These are phyloP conservation scores for Schrenkiella parvula DNA, from an alignment of 345 rosid genomes.

Conservation along the genomic window DNA sequence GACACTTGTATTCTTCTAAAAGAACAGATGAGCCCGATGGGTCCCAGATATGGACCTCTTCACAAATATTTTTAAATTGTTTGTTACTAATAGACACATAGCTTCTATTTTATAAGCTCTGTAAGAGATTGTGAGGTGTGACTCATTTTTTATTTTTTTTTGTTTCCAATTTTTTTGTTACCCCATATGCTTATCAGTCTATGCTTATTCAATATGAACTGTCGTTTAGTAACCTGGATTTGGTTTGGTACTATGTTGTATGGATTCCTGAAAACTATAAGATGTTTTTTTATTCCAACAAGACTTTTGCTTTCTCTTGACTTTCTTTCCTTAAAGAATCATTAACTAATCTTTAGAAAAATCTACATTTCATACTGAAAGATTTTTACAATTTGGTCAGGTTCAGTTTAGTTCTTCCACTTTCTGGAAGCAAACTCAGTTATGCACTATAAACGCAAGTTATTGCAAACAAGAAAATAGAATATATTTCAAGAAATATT, in stretches of 20 bases:
- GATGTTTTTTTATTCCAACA: neutral
- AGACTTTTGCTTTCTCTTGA: neutral
- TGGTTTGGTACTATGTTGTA: conserved; percentile 8
- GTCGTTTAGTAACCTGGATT: conserved; percentile 9
- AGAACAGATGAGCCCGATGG: conserved; percentile 15
- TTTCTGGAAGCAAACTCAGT: conserved; percentile 15
- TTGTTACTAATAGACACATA: conserved; percentile 11
- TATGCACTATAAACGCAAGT: conserved; percentile 4
- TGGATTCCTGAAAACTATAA: neutral
- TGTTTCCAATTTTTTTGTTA: conserved; percentile 3
- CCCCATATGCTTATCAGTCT: conserved; percentile 1
- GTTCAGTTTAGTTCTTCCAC: neutral
- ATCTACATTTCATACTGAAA: conserved; percentile 3
- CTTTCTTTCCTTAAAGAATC: neutral
- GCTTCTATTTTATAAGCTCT: conserved; percentile 34
- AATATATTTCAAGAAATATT: neutral
- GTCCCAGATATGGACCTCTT: conserved; percentile 31
- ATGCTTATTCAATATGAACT: conserved; percentile 2
- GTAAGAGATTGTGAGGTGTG: conserved; percentile 28
- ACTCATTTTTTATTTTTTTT: conserved; percentile 5
- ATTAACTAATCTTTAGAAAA: neutral
- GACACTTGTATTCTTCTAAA: neutral
- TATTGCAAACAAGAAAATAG: neutral
- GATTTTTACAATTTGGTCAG: conserved; percentile 16
- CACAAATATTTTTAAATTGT: neutral